Evolutionary conservation across 805 yeast genomes (phyloP), one percentile per base, ranked within the genome.

Genomic region (Wickerhamiella siamensis): DNA sequence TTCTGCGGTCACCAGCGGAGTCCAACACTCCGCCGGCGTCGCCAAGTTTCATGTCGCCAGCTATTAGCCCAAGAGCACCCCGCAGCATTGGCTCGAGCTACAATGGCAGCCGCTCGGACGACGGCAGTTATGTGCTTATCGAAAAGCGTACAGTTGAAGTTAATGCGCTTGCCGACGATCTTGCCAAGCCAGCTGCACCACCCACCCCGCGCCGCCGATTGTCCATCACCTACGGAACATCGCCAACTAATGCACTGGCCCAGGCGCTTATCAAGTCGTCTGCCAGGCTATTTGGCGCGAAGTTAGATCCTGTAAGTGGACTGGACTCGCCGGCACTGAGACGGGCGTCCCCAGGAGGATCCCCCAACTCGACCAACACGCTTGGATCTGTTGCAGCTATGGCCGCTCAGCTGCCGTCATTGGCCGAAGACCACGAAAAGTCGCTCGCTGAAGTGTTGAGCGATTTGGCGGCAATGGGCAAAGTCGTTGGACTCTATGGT

Each of bases 111-210:
- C n/a, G 32, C 19, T 3, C 9, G 20, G 14, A 20, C 31, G 38
- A 36, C 21, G 38, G 38, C 6, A 22, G 86, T 54, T 88, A 88
- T 52, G 97, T 88, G 27, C 94, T 88, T 32, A 87, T 88, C 22
- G 97, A 88, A 58, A 91, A 88, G 58, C 72, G 94, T 39, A 83
- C 91, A 0, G 96, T 88, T 3, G 97, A 91, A 57, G 94, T 88
- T 6, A 88, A 88, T 63, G 88, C 94, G 2, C 67, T 91, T 43
- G 98, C 98, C 2, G 97, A 88, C 59, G 95, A 87, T 57, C 64
- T 88, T 40, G 87, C 83, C 14, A 60, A 44, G 36, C 54, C 57
- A 15, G 53, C 56, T 5, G 36, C 33, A 3, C 27, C 16, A 31
- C 27, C 31, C 17, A 39, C 47, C 12, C 44, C 31, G 21, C 47